These are phyloP conservation scores for Boletus coffeatus DNA, from an alignment of 1,284 basidiomycete genomes.

Conservation along the genomic window DNA sequence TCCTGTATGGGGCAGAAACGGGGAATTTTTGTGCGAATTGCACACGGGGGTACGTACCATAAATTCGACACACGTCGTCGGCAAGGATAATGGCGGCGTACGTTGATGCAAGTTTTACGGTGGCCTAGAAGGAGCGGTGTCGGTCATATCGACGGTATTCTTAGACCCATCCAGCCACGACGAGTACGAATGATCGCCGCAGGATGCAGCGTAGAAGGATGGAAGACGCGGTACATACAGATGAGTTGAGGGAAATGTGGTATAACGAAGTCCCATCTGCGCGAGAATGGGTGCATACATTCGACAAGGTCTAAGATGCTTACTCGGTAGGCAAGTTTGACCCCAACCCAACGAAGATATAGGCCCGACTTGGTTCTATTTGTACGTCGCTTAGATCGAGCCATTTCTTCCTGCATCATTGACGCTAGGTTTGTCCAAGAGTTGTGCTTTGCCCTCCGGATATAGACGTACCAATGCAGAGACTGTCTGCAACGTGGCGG, in stretches of 20 bases:
- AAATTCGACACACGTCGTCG: no score
- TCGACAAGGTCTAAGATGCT: constrained; percentile 14
- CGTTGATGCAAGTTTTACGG: no score
- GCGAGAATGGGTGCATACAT: constrained; percentile 6
- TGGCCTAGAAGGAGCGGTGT: no score
- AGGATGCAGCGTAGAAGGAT: no score
- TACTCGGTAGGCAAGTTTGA: constrained; percentile 54
- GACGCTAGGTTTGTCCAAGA: neutral
- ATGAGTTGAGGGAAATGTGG: no score
- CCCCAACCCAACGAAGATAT: constrained; percentile 52
- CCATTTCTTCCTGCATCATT: constrained; percentile 47
- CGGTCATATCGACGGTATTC: no score
- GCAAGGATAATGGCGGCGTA: no score
- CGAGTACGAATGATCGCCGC: no score
- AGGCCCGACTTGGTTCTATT: constrained; percentile 43
- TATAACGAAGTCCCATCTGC: constrained; percentile 60
- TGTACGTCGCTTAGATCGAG: constrained; percentile 52
- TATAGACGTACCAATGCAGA: constrained; percentile 44
- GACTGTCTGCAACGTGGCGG: constrained; percentile 48
- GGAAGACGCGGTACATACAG: no score
- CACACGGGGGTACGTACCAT: no score
- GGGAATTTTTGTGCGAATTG: constrained; percentile 48
- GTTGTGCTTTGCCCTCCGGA: neutral
- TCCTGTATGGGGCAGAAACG: constrained; percentile 76
- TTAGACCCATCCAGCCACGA: no score